Evolutionary conservation across 495 filamentous ascomycete genomes (phyloP), one percentile per base, ranked within the genome.

Genomic region (Lepidopterella palustris): DNA sequence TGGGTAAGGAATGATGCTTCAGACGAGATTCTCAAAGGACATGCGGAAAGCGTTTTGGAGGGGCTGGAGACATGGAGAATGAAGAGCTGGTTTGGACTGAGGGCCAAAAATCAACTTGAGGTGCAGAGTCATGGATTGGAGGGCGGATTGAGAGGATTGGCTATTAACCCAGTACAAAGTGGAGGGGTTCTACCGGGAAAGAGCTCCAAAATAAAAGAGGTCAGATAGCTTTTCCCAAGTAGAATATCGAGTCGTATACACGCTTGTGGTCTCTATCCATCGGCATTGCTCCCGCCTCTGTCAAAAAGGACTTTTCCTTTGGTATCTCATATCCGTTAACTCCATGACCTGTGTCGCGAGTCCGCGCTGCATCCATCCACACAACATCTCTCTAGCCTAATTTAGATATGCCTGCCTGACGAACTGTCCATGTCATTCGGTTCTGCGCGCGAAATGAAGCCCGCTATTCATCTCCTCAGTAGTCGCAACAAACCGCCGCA

Each of bases 11-110:
- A 74, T 48, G 83, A 80, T 39, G 90, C 95, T 67, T 79, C 74
- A 28, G 90, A 96, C 71, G 80, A 77, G 8, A 74, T 93, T 65
- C 88, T 91, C 11, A 80, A 80, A 58, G 82, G 85, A 50, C 87
- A 95, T 76, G 80, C 87, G 23, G 76, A 76, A 23, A 84, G 82
- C 55, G 80, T 92, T 54, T 70, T 86, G 47, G 88, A 90, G 72
- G 87, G 82, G 47, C 61, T 95, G 60, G 82, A 87, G 69, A 82
- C 80, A 21, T 89, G 85, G 86, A 76, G 82, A 61, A 74, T 88
- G 72, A 82, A 80, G 68, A 74, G 72, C 18, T 52, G 82, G 53
- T 65, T 80, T 55, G 77, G 76, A 70, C 70, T 74, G 0, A 49
- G 65, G 63, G 45, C 69, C 70, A 60, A 67, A 71, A 10, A 53